Percentiles rank a stretch among this genome's conserved stretches.
phyloP scores from a whole-genome alignment of 2,329 filamentous ascomycete genomes.

The Aureobasidium sp. region DNA sequence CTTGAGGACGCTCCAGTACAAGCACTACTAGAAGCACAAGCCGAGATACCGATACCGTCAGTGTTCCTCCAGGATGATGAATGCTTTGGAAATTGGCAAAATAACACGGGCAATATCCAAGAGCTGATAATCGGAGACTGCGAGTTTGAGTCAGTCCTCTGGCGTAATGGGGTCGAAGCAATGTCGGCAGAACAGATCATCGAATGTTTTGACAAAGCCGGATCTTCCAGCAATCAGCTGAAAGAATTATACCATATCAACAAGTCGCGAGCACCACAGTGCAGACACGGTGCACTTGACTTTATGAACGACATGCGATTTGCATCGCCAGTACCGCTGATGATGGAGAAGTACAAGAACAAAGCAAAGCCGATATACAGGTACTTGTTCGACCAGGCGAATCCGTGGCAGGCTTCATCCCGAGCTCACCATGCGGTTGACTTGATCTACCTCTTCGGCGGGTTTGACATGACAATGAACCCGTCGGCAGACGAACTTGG shows the following conservation, averaged over 20 bases:
- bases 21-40: constrained; percentile 30
- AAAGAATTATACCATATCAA: constrained; percentile 38
- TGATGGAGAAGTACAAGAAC: constrained; percentile 17
- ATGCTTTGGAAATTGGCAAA: constrained; percentile 33
- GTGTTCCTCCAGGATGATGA: constrained; percentile 38
- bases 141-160: constrained; percentile 39
- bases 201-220: constrained; percentile 29
- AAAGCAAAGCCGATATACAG: constrained; percentile 29
- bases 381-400: constrained; percentile 40
- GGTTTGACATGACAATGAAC: constrained; percentile 33
- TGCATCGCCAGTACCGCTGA: constrained; percentile 23
- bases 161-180: constrained; percentile 38
- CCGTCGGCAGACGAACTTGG: constrained; percentile 30
- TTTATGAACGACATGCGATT: constrained; percentile 32
- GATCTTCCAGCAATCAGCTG: constrained; percentile 28
- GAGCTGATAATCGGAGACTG: constrained; percentile 39
- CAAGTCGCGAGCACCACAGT: constrained; percentile 33
- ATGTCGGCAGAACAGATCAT: constrained; percentile 30
- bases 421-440: constrained; percentile 44
- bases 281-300: constrained; percentile 36
- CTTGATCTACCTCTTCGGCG: constrained; percentile 39
- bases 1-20: constrained; percentile 28
- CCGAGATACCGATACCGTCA: constrained; percentile 33
- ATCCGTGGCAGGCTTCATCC: constrained; percentile 42
- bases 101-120: constrained; percentile 27